phyloP scores from a whole-genome alignment of 305 asterid species.

The Vinca major region DNA sequence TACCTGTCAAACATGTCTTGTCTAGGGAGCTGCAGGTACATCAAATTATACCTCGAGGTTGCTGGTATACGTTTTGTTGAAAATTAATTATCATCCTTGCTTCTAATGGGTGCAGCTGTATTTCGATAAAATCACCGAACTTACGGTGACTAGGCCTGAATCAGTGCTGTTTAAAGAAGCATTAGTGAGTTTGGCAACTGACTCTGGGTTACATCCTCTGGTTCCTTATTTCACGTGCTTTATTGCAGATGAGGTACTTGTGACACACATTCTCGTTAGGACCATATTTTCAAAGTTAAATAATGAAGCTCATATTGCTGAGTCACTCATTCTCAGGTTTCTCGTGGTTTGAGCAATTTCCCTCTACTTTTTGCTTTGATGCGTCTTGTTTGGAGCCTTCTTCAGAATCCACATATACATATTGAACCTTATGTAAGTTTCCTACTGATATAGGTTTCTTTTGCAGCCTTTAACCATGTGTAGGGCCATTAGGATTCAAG shows the following conservation, averaged over 20 bases:
- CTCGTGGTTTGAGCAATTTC: constrained; percentile 61
- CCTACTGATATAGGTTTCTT: constrained; percentile 8
- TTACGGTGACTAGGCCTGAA: constrained; percentile 56
- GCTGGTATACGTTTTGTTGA: constrained; percentile 11
- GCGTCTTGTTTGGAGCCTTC: constrained; percentile 97
- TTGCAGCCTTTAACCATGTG: not conserved
- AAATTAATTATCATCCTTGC: constrained; percentile 12
- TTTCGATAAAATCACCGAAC: constrained; percentile 84
- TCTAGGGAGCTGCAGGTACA: constrained; percentile 93
- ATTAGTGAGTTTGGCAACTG: constrained; percentile 83
- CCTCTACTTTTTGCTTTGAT: constrained; percentile 81
- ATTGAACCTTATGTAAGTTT: constrained; percentile 84
- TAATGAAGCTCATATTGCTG: not conserved
- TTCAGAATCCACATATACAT: constrained; percentile 78
- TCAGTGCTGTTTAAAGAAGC: constrained; percentile 78
- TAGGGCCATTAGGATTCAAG: not conserved
- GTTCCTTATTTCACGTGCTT: constrained; percentile 93
- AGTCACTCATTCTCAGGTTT: constrained; percentile 40
- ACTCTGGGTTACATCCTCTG: constrained; percentile 91
- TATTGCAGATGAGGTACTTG: constrained; percentile 77
- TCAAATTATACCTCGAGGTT: constrained; percentile 5
- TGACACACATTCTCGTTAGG: not conserved
- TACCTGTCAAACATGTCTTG: constrained; percentile 88
- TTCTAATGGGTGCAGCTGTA: constrained; percentile 58
- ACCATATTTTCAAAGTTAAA: not conserved